Evolutionary conservation across 768 basidiomycete genomes (phyloP), one percentile per base, ranked within the genome.

Genomic region (Lactifluus volemus): DNA sequence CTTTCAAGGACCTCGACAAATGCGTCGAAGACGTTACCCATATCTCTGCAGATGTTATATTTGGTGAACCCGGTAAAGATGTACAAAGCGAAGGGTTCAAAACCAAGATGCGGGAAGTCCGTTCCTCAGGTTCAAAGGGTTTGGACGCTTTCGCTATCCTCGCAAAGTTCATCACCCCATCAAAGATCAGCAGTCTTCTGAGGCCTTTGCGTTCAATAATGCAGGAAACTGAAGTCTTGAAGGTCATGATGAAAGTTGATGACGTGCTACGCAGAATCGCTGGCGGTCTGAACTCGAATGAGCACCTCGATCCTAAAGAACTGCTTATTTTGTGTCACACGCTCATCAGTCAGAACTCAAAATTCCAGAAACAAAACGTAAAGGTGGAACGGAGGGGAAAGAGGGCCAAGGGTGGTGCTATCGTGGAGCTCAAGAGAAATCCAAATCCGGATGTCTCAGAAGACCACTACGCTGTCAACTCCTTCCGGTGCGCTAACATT

Each of bases 101-200:
- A 75, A 94, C 93, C 17, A 94, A 90, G 73, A 89, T 93, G 84
- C 82, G 89, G 21, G 96, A 99, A 75, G 96, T 95, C 32, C 81
- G 85, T 36, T 81, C 84, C 10, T 92, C 92, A 29, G 80, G 85
- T 2, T 83, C 90, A n/a, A 84, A 84, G 69, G 92, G 88, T 2
- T 75, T 96, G 36, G 93, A 98, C 69, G 85, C 89, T 0, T 92
- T 97, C 68, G 82, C 85, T 14, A 81, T 93, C 59, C 74, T 91
- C 36, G 88, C 96, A 10, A 86, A 85, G 63, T 78, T 82, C 67
- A 82, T 95, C 61, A 87, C 89, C 0, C 90, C 95, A 2, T 68
- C 74, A 17, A 85, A 86, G 66, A 84, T 98, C 71, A 86, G 85
- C 64, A 79, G 79, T 34, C 75, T 98, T 4, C 79, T 99, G 2